Conservation (phyloP, 2,329 filamentous ascomycete genomes). For the Trichophyton verrucosum region DNA sequence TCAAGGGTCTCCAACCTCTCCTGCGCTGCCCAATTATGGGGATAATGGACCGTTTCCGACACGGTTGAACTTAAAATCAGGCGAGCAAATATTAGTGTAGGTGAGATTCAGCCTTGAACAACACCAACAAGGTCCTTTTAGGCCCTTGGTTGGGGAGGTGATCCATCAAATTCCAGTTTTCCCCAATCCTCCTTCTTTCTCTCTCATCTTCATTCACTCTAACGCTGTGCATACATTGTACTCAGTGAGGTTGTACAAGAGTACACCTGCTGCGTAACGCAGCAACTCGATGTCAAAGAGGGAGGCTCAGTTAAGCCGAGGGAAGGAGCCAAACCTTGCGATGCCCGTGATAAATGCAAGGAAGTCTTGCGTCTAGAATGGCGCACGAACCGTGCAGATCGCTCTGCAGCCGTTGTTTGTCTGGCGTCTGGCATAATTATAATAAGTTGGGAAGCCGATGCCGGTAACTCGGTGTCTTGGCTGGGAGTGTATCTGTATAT, state of each 20-base stretch:
- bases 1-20: not conserved
- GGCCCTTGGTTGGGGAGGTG: not conserved
- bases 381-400: constrained; percentile 4
- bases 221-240: no score
- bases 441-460: not conserved
- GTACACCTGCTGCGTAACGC: not conserved
- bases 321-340: not conserved
- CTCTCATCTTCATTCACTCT: no score
- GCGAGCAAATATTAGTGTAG: not conserved
- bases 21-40: constrained; percentile 2
- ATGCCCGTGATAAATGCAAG: not conserved
- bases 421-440: not conserved
- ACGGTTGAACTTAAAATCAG: not conserved
- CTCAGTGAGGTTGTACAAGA: not conserved
- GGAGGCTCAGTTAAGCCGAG: not conserved
- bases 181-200: not conserved
- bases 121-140: not conserved
- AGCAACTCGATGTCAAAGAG: not conserved
- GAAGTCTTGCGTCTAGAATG: not conserved
- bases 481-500: not conserved
- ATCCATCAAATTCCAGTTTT: not conserved
- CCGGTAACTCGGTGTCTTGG: constrained; percentile 2
- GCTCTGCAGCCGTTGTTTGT: not conserved
- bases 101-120: not conserved
- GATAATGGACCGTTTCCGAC: not conserved